Evolutionary conservation across 768 basidiomycete genomes (phyloP), one percentile per base, ranked within the genome.

Genomic region (Mycena polygramma): DNA sequence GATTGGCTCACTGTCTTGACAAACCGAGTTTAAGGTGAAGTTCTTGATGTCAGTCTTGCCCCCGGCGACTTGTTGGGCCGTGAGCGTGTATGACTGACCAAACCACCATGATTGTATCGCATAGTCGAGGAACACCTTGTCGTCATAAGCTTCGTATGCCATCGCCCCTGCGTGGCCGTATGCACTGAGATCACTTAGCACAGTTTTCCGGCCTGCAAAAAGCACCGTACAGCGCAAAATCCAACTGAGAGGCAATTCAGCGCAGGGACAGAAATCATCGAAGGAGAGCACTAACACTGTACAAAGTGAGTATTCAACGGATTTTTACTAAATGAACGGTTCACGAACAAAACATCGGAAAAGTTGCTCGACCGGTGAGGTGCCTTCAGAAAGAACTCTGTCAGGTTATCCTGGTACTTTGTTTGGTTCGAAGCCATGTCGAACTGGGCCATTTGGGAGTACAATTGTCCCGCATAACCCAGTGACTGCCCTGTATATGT

Each of bases 51-150:
- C 19, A 7, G 53, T 54, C 35, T 54, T 35, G 35, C 53, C 53
- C 35, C 30, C 53, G 36, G 53, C 53, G 35, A 36, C 53, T 54
- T 54, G 53, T 36, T 54, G 53, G 0, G 53, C 2, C 17, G 53
- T 36, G 11, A 54, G 53, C 17, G 53, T 54, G 53, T 36, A 54
- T 10, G 17, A 36, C 30, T 54, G 35, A 54, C 53, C 53, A 7
- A 54, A 54, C 53, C 53, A 54, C 53, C 53, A 54, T 5, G 53
- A 54, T 36, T 54, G 53, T 36, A 54, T 54, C 35, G 53, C 53
- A 17, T 54, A 54, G 19, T 36, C 53, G 19, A 54, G 53, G 36
- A 54, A 54, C 7, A 36, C 53, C 9, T 53, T 26, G 53, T 54
- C 35, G 35, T 36, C 36, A 36, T 54, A 54, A 19, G 53, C 53